Evolutionary conservation across 345 rosid genomes (phyloP), one percentile per base, ranked within the genome.

Genomic region (Alliaria petiolata): DNA sequence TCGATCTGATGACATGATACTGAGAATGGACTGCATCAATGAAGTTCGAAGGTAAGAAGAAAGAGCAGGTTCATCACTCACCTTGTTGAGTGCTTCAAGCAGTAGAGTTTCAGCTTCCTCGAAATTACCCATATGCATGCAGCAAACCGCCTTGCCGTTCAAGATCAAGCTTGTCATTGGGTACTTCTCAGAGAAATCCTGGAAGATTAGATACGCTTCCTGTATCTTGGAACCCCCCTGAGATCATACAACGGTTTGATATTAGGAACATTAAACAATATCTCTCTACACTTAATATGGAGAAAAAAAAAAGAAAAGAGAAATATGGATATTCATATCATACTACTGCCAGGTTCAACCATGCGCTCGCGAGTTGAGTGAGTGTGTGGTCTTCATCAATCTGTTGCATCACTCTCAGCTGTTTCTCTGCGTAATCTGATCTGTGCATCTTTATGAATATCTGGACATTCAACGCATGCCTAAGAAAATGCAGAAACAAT

Each of bases 41-140:
- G 19, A 1, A 35, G 13, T 26, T 13, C 13, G 17, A 9, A 36
- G 49, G 70, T 17, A 22, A 22, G 25, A 16, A 55, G 22, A 33
- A 16, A 25, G 16, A 44, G 50, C 26, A 53, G 31, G 65, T 54
- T 54, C 15, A 35, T 62, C 3, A 54, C 81, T 83, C 47, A 80
- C 99, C 98, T 91, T 95, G 83, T 95, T 95, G 58, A 91, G 85
- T 65, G 99, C 98, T 83, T 91, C 99, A 66, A 95, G 98, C 67
- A 95, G 77, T 19, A 95, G 76, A 46, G 93, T 82, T 77, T 95
- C 99, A 62, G 96, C 99, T 80, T 95, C 98, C 68, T 95, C 97
- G 76, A 87, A 95, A 75, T 89, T 87, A 8, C 93, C 93, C 98
- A 95, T 91, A 69, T 88, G 99, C 90, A 95, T 89, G 78, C 92